Percentiles rank a stretch among this genome's conserved stretches.
Evolutionary conservation across 768 basidiomycete species (phyloP).

Genomic region (Suillus discolor): DNA sequence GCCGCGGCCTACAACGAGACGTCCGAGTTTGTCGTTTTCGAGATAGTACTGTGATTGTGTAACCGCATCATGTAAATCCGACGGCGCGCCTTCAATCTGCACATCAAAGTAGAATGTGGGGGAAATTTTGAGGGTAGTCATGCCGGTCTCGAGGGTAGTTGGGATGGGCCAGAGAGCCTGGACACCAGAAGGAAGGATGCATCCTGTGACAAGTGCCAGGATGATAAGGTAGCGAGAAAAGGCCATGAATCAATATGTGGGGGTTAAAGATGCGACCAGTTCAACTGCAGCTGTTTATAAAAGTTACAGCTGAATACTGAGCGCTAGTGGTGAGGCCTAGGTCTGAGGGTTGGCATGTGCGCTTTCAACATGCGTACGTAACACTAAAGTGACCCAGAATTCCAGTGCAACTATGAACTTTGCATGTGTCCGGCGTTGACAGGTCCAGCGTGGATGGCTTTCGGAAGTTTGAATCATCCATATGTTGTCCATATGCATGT

Average conservation of each 20-base stretch:
- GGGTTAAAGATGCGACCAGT: background rate
- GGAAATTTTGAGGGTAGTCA: conserved; percentile 26
- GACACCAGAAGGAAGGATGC: conserved; percentile 6
- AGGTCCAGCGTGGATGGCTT: background rate
- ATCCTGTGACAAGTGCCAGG: conserved; percentile 15
- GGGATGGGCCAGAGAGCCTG: conserved; percentile 38
- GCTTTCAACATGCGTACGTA: background rate
- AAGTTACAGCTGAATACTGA: background rate
- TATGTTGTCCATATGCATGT: background rate
- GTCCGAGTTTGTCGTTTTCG: conserved; percentile 38
- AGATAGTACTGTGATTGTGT: conserved; percentile 33
- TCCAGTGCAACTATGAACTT: background rate
- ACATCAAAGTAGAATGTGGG: conserved; percentile 31
- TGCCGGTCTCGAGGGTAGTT: conserved; percentile 25
- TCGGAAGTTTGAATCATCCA: background rate
- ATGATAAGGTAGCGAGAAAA: conserved; percentile 8
- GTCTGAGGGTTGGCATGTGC: background rate
- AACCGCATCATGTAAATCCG: conserved; percentile 38
- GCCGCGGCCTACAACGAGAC: conserved; percentile 44
- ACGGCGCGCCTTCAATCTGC: conserved; percentile 25
- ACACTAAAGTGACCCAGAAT: background rate
- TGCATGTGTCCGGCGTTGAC: background rate
- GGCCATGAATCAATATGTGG: conserved; percentile 5
- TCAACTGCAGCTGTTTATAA: background rate
- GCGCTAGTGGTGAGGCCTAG: too few species aligned